Evolutionary conservation across 257 asterid species (phyloP).

Genomic region (Apocynum venetum): DNA sequence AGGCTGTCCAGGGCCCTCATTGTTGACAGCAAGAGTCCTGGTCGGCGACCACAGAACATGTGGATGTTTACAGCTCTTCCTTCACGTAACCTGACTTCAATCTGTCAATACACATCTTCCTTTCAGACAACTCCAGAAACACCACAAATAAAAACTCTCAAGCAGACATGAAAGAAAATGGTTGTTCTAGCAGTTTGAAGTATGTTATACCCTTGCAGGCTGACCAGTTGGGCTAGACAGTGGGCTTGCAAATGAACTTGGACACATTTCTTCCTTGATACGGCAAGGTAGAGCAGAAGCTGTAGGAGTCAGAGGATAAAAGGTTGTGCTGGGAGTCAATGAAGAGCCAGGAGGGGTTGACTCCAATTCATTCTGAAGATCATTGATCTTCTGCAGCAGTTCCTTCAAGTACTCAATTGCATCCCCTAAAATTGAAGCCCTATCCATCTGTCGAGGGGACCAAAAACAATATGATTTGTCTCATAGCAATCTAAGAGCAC

Average conservation of each 20-base stretch:
- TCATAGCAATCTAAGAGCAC: not conserved
- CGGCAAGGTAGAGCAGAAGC: constrained; percentile 54
- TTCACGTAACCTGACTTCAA: constrained; percentile 73
- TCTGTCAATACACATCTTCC: constrained; percentile 31
- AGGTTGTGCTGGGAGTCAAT: constrained; percentile 50
- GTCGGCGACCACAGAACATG: constrained; percentile 82
- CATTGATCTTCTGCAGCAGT: constrained; percentile 75
- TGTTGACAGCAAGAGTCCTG: constrained; percentile 77
- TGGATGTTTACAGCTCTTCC: constrained; percentile 84
- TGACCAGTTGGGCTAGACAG: constrained; percentile 77
- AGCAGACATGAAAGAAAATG: not conserved
- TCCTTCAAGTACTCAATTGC: constrained; percentile 87
- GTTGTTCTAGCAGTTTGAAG: not conserved
- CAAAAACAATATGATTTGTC: not conserved
- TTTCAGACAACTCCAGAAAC: not conserved
- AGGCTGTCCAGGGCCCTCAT: constrained; percentile 79
- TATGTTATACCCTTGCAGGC: constrained; percentile 62
- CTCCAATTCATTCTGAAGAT: constrained; percentile 82
- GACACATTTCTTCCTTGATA: constrained; percentile 69
- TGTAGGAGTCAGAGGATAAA: constrained; percentile 75
- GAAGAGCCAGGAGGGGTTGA: constrained; percentile 52
- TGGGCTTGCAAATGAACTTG: constrained; percentile 72
- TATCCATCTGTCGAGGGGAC: constrained; percentile 60
- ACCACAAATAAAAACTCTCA: not conserved
- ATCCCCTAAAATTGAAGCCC: constrained; percentile 89